A percentile compares a stretch with the other conserved stretches of the same genome.
phyloP scores from a whole-genome alignment of 2,329 filamentous ascomycete species.

The Monilinia fructicola region DNA sequence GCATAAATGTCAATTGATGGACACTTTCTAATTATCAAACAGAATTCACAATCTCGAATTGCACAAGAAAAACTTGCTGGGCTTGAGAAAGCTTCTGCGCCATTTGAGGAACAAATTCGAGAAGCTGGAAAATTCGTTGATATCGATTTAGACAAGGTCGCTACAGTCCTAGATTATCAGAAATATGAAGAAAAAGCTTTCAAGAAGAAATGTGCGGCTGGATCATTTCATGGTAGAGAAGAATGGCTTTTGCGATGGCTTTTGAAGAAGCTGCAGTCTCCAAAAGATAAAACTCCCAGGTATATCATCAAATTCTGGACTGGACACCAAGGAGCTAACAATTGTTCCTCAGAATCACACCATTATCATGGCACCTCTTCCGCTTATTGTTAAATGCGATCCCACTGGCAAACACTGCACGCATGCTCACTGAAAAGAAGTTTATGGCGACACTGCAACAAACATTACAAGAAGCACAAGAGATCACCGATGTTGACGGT shows the following conservation, averaged over 20 bases:
- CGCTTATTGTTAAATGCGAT: constrained; percentile 62
- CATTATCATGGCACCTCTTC: constrained; percentile 59
- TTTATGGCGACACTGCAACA: constrained; percentile 67
- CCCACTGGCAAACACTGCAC: constrained; percentile 66
- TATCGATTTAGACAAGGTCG: constrained; percentile 32
- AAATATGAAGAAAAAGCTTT: constrained; percentile 7
- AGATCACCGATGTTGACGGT: constrained; percentile 38
- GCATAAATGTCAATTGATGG: neutral
- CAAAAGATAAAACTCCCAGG: constrained; percentile 40
- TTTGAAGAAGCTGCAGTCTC: constrained; percentile 55
- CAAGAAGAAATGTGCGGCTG: constrained; percentile 15
- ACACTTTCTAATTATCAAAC: neutral
- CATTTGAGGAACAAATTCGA: constrained; percentile 41
- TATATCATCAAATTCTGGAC: constrained; percentile 26
- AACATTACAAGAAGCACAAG: constrained; percentile 57
- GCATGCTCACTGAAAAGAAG: constrained; percentile 67
- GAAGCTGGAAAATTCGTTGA: constrained; percentile 41
- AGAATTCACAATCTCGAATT: constrained; percentile 38
- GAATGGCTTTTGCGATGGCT: constrained; percentile 69
- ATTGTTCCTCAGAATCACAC: constrained; percentile 26
- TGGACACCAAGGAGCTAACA: neutral
- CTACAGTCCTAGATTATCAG: constrained; percentile 22
- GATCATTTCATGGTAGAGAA: constrained; percentile 47
- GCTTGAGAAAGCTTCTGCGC: constrained; percentile 41
- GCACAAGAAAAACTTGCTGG: constrained; percentile 39